These are phyloP conservation scores for Zostera marina DNA, from an alignment of 116 monocot species.

Conservation along the genomic window DNA sequence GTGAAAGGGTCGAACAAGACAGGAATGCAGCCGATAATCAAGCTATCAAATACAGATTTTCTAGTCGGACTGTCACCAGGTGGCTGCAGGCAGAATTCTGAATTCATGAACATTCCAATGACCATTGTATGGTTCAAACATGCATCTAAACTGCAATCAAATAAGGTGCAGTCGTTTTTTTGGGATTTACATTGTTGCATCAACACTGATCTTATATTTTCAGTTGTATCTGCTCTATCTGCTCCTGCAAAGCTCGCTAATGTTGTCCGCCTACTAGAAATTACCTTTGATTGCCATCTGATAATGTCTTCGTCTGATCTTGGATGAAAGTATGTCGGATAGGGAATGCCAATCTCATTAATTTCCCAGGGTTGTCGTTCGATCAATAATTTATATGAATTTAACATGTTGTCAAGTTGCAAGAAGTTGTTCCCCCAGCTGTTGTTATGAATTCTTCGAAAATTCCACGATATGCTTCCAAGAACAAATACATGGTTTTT, in stretches of 20 bases:
- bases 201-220: conserved; percentile 20
- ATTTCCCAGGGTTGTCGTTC: conserved; percentile 37
- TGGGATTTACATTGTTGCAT: conserved; percentile 18
- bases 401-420: conserved; percentile 10
- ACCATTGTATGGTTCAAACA: conserved; percentile 18
- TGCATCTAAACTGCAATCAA: conserved; percentile 11
- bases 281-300: conserved; percentile 17
- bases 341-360: conserved; percentile 32
- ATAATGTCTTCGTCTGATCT: conserved; percentile 15
- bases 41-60: conserved; percentile 44
- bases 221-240: conserved; percentile 5
- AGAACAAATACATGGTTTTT: conserved; percentile 42
- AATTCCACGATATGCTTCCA: conserved; percentile 48
- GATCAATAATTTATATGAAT: conserved; percentile 29
- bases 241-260: conserved; percentile 36
- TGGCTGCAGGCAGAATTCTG: conserved; percentile 54
- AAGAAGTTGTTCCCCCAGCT: conserved; percentile 42
- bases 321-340: conserved; percentile 54
- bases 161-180: conserved; percentile 14
- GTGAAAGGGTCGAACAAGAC: conserved; percentile 41
- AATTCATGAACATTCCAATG: conserved; percentile 16
- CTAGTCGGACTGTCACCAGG: conserved; percentile 49
- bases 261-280: conserved; percentile 6
- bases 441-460: conserved; percentile 10
- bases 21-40: conserved; percentile 47